Conservation (phyloP, 108 stramenopile species). For the Epipyxis sp. region DNA sequence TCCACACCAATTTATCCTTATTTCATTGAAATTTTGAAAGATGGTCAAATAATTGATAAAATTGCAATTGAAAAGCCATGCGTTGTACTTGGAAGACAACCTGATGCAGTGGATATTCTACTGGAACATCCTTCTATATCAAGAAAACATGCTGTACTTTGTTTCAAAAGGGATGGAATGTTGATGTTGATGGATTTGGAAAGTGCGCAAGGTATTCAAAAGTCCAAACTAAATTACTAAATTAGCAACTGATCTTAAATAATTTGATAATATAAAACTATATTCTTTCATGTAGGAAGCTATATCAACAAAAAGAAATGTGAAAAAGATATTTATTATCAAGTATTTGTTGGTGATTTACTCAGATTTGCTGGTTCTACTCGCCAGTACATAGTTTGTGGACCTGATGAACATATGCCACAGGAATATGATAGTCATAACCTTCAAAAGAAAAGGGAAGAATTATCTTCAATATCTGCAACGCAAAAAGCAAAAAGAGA, state of each 20-base stretch:
- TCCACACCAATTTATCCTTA: background rate
- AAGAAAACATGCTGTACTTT: slow-evolving; percentile 4
- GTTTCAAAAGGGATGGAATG: slow-evolving; percentile 2
- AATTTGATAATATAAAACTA: too few species aligned
- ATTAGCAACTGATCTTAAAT: too few species aligned
- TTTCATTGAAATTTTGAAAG: slow-evolving; percentile 13
- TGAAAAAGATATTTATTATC: background rate
- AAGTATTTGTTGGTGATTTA: slow-evolving; percentile 14
- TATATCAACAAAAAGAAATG: slow-evolving; percentile 15
- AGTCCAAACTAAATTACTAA: too few species aligned
- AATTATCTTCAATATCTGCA: background rate
- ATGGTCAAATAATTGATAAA: background rate
- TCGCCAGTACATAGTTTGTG: background rate
- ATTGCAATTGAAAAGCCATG: background rate
- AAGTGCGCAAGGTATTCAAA: slow-evolving; percentile 19
- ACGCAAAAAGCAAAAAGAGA: background rate
- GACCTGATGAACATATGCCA: slow-evolving; percentile 7
- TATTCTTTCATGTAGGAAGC: too few species aligned
- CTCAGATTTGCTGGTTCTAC: slow-evolving; percentile 22
- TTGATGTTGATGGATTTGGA: slow-evolving; percentile 12
- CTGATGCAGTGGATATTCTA: slow-evolving; percentile 24
- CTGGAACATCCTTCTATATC: slow-evolving; percentile 28
- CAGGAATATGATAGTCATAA: background rate
- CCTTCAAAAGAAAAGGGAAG: background rate
- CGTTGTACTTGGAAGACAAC: slow-evolving; percentile 9